Conservation (phyloP, 2,329 filamentous ascomycete genomes). For the Canariomyces notabilis region DNA sequence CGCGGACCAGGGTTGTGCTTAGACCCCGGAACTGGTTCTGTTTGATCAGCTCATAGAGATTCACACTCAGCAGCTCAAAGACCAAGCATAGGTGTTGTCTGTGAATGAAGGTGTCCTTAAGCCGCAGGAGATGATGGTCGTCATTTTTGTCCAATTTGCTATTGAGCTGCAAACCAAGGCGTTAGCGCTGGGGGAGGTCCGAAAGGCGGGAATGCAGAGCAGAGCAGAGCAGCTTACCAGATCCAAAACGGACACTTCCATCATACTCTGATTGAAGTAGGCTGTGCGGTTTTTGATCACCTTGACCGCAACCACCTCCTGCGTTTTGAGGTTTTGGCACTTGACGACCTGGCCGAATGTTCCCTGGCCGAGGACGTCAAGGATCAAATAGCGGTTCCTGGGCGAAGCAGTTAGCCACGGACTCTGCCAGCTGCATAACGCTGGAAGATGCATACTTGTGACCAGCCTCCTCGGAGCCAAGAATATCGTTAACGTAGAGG, state of each 20-base stretch:
- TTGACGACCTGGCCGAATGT: conserved; percentile 99
- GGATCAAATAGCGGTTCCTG: conserved; percentile 90
- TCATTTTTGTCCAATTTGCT: conserved; percentile 99
- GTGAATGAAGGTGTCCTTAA: conserved; percentile 98
- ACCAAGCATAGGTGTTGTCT: conserved; percentile 93
- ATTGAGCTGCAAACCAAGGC: conserved; percentile 68
- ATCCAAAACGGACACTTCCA: conserved; percentile 98
- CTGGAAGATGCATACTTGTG: conserved; percentile 71
- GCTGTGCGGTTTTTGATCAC: conserved; percentile 98
- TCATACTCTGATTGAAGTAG: conserved; percentile 99
- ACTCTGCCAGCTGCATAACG: conserved; percentile 2
- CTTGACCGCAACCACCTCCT: conserved; percentile 97
- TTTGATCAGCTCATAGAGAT: conserved; percentile 97
- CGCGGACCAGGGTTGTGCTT: conserved; percentile 92
- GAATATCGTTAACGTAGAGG: conserved; percentile 96
- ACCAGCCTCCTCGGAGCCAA: conserved; percentile 94
- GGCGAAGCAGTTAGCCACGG: conserved; percentile 14
- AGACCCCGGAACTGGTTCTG: conserved; percentile 98
- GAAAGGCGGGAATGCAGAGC: background rate
- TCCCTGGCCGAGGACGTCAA: conserved; percentile 93
- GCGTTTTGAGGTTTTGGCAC: conserved; percentile 96
- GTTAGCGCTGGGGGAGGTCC: conserved; percentile 11
- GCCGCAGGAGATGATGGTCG: conserved; percentile 86
- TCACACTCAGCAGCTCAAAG: conserved; percentile 94
- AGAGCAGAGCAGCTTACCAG: conserved; percentile 53